Conservation (phyloP, 1,139 yeast species). For the Diutina sp. region DNA sequence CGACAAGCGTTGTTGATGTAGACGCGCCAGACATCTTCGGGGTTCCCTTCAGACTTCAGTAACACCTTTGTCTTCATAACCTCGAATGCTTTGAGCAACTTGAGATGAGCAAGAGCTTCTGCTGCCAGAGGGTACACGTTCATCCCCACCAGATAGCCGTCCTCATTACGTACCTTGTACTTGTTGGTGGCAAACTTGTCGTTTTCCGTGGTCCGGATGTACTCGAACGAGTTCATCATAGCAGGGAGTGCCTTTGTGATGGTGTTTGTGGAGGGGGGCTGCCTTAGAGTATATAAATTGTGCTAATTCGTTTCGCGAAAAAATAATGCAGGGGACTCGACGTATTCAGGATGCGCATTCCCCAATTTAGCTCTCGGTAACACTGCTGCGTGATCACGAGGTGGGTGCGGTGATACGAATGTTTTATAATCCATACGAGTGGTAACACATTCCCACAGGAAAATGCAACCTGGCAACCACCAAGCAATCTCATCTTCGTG, state of each 20-base stretch:
- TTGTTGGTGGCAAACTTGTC: constrained; percentile 2
- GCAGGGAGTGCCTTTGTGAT: background rate
- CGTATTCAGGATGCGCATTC: background rate
- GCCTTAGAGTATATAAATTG: background rate
- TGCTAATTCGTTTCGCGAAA: background rate
- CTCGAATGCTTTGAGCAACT: background rate
- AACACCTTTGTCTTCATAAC: background rate
- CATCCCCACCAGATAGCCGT: constrained; percentile 1
- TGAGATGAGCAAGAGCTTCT: background rate
- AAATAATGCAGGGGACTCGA: background rate
- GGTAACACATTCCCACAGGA: background rate
- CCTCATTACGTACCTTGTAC: background rate
- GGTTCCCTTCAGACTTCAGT: background rate
- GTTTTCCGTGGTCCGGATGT: background rate
- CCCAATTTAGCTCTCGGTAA: background rate
- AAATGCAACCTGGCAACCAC: background rate
- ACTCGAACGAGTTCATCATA: background rate
- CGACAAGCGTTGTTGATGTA: background rate
- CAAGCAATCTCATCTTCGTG: too few relatives aligned
- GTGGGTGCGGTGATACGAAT: background rate
- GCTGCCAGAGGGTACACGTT: background rate
- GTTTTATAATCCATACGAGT: background rate
- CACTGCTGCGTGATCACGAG: background rate
- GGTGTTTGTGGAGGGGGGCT: background rate
- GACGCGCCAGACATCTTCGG: background rate